A percentile compares a stretch with the other conserved stretches of the same genome.
Conservation (phyloP, 2,329 filamentous ascomycete species). For the Berkeleyomyces rouxiae region DNA sequence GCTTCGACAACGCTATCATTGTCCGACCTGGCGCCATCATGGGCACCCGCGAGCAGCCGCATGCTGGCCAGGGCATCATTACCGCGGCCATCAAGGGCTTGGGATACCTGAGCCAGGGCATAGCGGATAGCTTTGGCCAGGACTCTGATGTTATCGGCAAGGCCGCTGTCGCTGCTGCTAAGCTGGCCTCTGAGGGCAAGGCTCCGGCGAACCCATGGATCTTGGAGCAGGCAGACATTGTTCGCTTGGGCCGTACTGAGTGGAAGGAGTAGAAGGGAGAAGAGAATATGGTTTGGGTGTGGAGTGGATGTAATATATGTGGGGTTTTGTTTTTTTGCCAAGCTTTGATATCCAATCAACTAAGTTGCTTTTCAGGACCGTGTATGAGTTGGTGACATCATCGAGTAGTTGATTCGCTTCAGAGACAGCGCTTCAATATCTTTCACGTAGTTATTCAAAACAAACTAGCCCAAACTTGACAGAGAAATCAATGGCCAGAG, state of each 20-base stretch:
- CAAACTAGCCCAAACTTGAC: too few species aligned
- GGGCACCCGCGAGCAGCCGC: slow-evolving; percentile 47
- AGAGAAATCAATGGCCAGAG: too few species aligned
- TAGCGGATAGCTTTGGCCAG: slow-evolving; percentile 54
- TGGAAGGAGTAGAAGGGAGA: slow-evolving; percentile 25
- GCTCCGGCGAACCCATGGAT: slow-evolving; percentile 45
- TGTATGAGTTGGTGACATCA: too few species aligned
- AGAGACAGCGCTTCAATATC: too few species aligned
- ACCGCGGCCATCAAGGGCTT: slow-evolving; percentile 38
- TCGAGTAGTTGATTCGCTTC: too few species aligned
- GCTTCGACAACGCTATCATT: slow-evolving; percentile 65
- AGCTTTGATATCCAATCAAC: too few species aligned
- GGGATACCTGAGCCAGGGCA: slow-evolving; percentile 33
- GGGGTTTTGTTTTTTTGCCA: too few species aligned
- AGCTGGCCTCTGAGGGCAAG: slow-evolving; percentile 41
- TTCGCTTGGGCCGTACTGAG: slow-evolving; percentile 47
- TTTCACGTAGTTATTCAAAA: too few species aligned
- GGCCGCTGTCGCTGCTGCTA: slow-evolving; percentile 45
- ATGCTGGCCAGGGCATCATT: slow-evolving; percentile 40
- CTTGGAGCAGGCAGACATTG: slow-evolving; percentile 43
- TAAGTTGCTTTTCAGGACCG: too few species aligned
- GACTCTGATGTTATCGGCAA: slow-evolving; percentile 56
- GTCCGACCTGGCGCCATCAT: slow-evolving; percentile 58
- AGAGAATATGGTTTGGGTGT: neutral
- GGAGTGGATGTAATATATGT: neutral